A percentile compares a stretch with the other conserved stretches of the same genome.
Conservation (phyloP, 805 yeast species). For the Isabelozyma heimii region DNA sequence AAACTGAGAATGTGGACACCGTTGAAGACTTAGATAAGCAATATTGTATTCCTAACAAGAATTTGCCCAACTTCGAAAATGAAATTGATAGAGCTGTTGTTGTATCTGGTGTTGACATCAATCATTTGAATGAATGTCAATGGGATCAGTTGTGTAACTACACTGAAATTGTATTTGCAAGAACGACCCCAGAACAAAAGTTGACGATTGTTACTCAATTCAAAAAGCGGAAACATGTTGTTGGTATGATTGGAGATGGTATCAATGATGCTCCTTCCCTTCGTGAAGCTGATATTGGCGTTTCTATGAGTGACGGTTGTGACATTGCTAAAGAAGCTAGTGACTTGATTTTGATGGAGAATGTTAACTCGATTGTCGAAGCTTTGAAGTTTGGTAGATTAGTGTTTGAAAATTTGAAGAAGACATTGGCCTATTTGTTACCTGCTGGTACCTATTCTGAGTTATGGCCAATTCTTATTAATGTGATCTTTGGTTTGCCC, state of each 20-base stretch:
- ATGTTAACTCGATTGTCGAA: slow-evolving; percentile 21
- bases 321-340: slow-evolving; percentile 40
- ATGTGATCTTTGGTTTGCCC: slow-evolving; percentile 48
- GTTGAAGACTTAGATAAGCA: slow-evolving; percentile 14
- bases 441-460: slow-evolving; percentile 56
- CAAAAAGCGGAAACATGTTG: slow-evolving; percentile 27
- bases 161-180: slow-evolving; percentile 39
- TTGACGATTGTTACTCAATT: slow-evolving; percentile 46
- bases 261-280: slow-evolving; percentile 35
- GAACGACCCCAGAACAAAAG: slow-evolving; percentile 51
- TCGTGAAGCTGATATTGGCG: slow-evolving; percentile 34
- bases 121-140: slow-evolving; percentile 30
- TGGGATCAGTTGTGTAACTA: slow-evolving; percentile 40
- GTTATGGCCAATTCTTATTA: slow-evolving; percentile 48
- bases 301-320: slow-evolving; percentile 19
- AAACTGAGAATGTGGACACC: slow-evolving; percentile 14
- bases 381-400: slow-evolving; percentile 43
- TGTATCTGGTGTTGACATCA: slow-evolving; percentile 31
- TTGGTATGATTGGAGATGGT: slow-evolving; percentile 39
- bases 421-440: slow-evolving; percentile 44
- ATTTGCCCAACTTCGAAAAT: slow-evolving; percentile 1
- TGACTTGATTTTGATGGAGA: slow-evolving; percentile 27
- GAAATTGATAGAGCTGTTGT: slow-evolving; percentile 24
- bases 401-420: slow-evolving; percentile 48
- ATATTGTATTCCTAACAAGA: slow-evolving; percentile 2